These are phyloP conservation scores for Nitzschia sp. DNA, from an alignment of 108 stramenopile genomes.

Conservation along the genomic window DNA sequence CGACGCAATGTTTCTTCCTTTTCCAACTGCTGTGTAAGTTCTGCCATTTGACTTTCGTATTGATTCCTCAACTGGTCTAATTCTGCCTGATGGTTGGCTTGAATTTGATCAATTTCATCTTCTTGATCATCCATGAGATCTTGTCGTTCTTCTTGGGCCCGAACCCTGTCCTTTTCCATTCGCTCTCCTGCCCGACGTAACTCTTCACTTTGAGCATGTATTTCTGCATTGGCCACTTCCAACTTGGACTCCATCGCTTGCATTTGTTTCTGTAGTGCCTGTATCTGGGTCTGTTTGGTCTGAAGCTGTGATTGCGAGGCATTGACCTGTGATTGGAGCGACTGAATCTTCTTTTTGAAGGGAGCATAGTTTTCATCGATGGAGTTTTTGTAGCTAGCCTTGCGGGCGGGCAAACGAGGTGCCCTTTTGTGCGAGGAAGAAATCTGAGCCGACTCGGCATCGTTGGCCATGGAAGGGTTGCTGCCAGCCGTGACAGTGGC, in stretches of 20 bases:
- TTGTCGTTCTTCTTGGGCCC: slow-evolving; percentile 71
- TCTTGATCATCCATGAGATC: slow-evolving; percentile 68
- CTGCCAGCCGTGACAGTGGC: not conserved
- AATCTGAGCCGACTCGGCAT: not conserved
- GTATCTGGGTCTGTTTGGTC: slow-evolving; percentile 39
- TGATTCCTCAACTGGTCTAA: slow-evolving; percentile 42
- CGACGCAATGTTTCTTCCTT: slow-evolving; percentile 37
- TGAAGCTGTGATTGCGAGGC: slow-evolving; percentile 7
- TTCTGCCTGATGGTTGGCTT: slow-evolving; percentile 32
- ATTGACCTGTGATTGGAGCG: slow-evolving; percentile 7
- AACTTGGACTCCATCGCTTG: slow-evolving; percentile 60
- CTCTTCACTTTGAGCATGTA: slow-evolving; percentile 74
- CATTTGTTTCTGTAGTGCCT: slow-evolving; percentile 54
- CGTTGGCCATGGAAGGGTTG: not conserved
- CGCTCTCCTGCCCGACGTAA: slow-evolving; percentile 66
- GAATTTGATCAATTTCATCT: slow-evolving; percentile 53
- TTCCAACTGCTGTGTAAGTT: slow-evolving; percentile 51
- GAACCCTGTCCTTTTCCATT: slow-evolving; percentile 65
- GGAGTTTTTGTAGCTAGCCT: slow-evolving; percentile 2
- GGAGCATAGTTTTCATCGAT: too few species aligned
- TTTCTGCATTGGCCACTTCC: slow-evolving; percentile 58
- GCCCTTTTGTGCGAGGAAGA: not conserved
- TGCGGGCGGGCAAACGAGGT: slow-evolving; percentile 7
- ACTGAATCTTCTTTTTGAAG: slow-evolving; percentile 14
- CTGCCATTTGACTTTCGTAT: slow-evolving; percentile 42